phyloP scores from a whole-genome alignment of 176 grass and related monocot genomes.

The Musa schizocarpa region DNA sequence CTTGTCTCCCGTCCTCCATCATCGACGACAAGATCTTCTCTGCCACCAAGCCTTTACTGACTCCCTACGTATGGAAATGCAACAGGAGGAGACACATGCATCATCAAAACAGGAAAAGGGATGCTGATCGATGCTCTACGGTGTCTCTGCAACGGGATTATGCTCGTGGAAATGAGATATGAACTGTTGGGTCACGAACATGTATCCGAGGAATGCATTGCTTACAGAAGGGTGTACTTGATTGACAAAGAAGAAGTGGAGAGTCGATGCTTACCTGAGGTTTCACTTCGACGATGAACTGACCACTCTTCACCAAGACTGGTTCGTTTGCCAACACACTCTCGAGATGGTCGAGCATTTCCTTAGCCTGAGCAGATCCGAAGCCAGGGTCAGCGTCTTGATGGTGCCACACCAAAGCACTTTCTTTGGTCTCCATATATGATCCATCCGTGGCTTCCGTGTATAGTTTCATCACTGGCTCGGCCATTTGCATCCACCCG shows the following conservation, averaged over 20 bases:
- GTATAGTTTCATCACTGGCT: conserved; percentile 94
- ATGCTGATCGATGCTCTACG: not conserved
- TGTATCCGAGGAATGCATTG: too few relatives aligned
- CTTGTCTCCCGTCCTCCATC: conserved; percentile 53
- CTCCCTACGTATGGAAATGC: conserved; percentile 37
- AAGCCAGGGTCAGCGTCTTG: conserved; percentile 93
- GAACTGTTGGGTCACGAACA: too few relatives aligned
- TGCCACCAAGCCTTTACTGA: conserved; percentile 76
- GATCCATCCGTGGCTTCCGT: conserved; percentile 95
- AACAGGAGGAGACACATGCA: conserved; percentile 10
- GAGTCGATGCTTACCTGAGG: conserved; percentile 54
- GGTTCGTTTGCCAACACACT: conserved; percentile 95
- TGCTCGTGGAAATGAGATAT: not conserved
- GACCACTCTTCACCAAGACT: conserved; percentile 90
- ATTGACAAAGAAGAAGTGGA: not conserved
- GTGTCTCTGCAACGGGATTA: too few relatives aligned
- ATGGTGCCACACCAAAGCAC: conserved; percentile 93
- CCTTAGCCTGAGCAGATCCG: conserved; percentile 88
- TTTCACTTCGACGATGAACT: conserved; percentile 97
- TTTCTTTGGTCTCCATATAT: conserved; percentile 73
- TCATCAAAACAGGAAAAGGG: not conserved
- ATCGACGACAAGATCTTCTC: conserved; percentile 78
- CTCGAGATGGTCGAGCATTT: conserved; percentile 96
- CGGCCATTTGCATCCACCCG: conserved; percentile 91
- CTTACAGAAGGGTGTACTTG: too few relatives aligned